These are phyloP conservation scores for Neofusicoccum laricinum DNA, from an alignment of 2,329 filamentous ascomycete genomes.

Conservation along the genomic window DNA sequence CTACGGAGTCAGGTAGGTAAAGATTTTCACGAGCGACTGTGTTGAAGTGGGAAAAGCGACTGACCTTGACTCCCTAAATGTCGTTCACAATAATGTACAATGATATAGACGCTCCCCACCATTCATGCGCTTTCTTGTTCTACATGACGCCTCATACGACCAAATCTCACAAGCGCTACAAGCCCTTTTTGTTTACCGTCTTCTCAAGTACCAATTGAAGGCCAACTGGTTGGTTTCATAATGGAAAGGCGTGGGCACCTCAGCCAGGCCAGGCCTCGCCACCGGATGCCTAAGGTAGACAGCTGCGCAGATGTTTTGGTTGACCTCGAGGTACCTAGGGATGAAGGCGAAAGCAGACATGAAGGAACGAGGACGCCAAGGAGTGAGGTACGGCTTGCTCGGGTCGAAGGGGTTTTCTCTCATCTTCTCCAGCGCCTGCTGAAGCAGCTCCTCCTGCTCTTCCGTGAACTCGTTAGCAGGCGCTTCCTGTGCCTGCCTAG, in stretches of 20 bases:
- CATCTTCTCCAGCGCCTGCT: slow-evolving; percentile 55
- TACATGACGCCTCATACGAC: slow-evolving; percentile 5
- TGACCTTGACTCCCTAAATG: slow-evolving; percentile 5
- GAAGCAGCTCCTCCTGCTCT: slow-evolving; percentile 54
- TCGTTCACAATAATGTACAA: slow-evolving; percentile 13
- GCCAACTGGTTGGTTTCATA: slow-evolving; percentile 71
- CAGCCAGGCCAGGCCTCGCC: slow-evolving; percentile 73
- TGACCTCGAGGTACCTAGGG: slow-evolving; percentile 92
- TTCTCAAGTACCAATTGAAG: slow-evolving; percentile 90
- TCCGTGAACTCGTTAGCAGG: slow-evolving; percentile 5
- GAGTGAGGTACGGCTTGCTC: slow-evolving; percentile 81
- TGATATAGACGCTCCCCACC: slow-evolving; percentile 2
- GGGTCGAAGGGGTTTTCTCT: slow-evolving; percentile 71
- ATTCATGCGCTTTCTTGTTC: background rate
- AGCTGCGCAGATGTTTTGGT: slow-evolving; percentile 93
- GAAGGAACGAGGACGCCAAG: slow-evolving; percentile 81
- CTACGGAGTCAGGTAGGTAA: too few species aligned
- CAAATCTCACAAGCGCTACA: background rate
- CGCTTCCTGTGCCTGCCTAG: slow-evolving; percentile 4
- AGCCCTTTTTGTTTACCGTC: slow-evolving; percentile 52
- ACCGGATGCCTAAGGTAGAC: slow-evolving; percentile 95
- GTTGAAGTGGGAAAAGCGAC: background rate
- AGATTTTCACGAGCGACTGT: too few species aligned
- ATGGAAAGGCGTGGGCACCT: slow-evolving; percentile 73
- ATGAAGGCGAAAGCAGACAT: slow-evolving; percentile 95